Evolutionary conservation across 2,329 filamentous ascomycete genomes (phyloP).

Genomic region (Fusarium virguliforme): DNA sequence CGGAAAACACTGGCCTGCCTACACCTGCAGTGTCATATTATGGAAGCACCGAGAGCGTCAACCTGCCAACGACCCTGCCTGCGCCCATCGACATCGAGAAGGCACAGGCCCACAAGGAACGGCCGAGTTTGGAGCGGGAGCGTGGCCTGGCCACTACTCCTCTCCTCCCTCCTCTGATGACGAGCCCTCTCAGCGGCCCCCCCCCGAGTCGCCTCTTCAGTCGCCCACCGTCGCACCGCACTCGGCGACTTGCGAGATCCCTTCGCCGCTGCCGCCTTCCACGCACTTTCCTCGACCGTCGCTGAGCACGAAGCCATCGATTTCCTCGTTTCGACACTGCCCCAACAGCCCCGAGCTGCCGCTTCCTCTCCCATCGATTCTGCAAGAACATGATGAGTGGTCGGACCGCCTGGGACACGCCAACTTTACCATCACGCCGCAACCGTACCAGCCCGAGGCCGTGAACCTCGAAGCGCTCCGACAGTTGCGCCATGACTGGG

Average conservation of each 20-base stretch:
- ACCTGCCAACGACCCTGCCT: constrained; percentile 61
- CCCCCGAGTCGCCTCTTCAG: constrained; percentile 85
- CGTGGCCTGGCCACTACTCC: constrained; percentile 82
- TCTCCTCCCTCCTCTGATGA: constrained; percentile 86
- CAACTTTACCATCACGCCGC: constrained; percentile 90
- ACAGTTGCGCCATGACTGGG: constrained; percentile 84
- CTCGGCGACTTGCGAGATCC: constrained; percentile 58
- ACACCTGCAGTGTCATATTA: constrained; percentile 77
- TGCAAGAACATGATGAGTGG: constrained; percentile 85
- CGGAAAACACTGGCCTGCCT: constrained; percentile 70
- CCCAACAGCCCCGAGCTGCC: constrained; percentile 72
- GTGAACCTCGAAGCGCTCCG: constrained; percentile 72
- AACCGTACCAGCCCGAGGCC: constrained; percentile 80
- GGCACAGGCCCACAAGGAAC: constrained; percentile 54
- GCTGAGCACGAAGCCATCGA: constrained; percentile 82
- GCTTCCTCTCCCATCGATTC: constrained; percentile 74
- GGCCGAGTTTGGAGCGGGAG: constrained; percentile 70
- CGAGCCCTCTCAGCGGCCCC: constrained; percentile 70
- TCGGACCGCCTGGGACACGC: constrained; percentile 89
- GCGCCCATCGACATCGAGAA: constrained; percentile 62
- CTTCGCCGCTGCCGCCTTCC: constrained; percentile 66
- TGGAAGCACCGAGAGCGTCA: constrained; percentile 71
- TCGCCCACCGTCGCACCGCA: constrained; percentile 82
- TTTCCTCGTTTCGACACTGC: constrained; percentile 80
- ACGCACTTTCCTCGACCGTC: constrained; percentile 67